Evolutionary conservation across 176 grass and related monocot genomes (phyloP).

Genomic region (Dendrocalamus sinicus): DNA sequence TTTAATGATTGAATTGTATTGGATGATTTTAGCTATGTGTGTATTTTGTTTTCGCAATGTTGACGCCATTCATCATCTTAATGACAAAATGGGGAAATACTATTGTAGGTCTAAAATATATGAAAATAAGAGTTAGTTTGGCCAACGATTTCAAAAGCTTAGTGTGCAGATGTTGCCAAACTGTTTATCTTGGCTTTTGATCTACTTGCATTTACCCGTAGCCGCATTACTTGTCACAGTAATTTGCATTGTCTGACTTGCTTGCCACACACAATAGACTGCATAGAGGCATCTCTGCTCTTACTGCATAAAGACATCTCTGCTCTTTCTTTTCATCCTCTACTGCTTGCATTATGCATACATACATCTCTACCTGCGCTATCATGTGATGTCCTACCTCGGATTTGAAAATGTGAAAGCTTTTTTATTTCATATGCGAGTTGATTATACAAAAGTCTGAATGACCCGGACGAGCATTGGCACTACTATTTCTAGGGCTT

Average conservation of each 20-base stretch:
- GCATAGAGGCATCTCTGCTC: not conserved
- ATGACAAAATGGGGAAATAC: not conserved
- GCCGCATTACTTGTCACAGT: not conserved
- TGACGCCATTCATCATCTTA: not conserved
- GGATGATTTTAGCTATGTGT: not conserved
- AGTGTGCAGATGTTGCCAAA: not conserved
- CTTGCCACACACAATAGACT: not conserved
- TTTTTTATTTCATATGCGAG: conserved; percentile 11
- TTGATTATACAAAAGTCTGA: conserved; percentile 2
- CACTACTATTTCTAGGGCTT: conserved; percentile 34
- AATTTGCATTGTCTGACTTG: not conserved
- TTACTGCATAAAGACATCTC: not conserved
- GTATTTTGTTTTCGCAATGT: not conserved
- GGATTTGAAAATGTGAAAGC: conserved; percentile 5
- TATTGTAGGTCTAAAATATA: not conserved
- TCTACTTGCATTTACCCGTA: not conserved
- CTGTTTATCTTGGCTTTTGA: not conserved
- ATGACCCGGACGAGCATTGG: conserved; percentile 39
- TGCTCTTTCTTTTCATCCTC: not conserved
- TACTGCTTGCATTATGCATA: conserved; percentile 13
- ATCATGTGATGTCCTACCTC: conserved; percentile 45
- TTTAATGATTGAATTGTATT: conserved; percentile 20
- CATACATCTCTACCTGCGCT: not conserved
- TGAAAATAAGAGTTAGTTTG: not conserved
- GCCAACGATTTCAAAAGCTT: not conserved